These are phyloP conservation scores for Starmerella khaoyaiensis DNA, from an alignment of 805 yeast species.

Conservation along the genomic window DNA sequence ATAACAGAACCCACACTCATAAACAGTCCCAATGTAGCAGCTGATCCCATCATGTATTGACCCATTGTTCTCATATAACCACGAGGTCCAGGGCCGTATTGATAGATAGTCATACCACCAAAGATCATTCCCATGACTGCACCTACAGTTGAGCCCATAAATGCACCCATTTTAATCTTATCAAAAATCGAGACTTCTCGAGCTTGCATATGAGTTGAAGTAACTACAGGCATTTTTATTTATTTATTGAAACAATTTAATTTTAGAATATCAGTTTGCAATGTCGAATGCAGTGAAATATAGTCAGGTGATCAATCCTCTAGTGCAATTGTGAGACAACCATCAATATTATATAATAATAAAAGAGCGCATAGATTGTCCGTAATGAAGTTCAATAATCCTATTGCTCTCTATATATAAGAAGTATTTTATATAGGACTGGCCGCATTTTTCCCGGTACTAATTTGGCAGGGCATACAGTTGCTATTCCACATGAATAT, in stretches of 20 bases:
- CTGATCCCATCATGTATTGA: conserved; percentile 90
- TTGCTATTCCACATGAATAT: too few relatives aligned
- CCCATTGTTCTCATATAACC: conserved; percentile 95
- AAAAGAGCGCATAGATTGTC: too few relatives aligned
- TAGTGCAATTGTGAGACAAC: too few relatives aligned
- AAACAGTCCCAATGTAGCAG: conserved; percentile 90
- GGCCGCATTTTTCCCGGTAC: too few relatives aligned
- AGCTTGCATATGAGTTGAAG: conserved; percentile 23
- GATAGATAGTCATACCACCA: conserved; percentile 83
- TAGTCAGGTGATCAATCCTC: too few relatives aligned
- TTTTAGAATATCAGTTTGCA: too few relatives aligned
- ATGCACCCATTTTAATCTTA: conserved; percentile 94
- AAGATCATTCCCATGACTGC: conserved; percentile 89
- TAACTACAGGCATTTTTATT: conserved; percentile 25
- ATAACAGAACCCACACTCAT: conserved; percentile 85
- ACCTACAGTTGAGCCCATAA: conserved; percentile 91
- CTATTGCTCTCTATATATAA: too few relatives aligned
- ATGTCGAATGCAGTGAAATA: too few relatives aligned
- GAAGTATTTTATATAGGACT: too few relatives aligned
- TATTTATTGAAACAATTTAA: background rate
- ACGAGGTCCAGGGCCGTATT: conserved; percentile 95
- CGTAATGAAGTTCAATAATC: too few relatives aligned
- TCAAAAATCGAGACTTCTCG: conserved; percentile 70
- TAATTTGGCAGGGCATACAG: too few relatives aligned
- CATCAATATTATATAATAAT: too few relatives aligned